Base-by-base conservation (phyloP, 192 early-diverging fungal genomes). In the Umbelopsis sp. region DNA sequence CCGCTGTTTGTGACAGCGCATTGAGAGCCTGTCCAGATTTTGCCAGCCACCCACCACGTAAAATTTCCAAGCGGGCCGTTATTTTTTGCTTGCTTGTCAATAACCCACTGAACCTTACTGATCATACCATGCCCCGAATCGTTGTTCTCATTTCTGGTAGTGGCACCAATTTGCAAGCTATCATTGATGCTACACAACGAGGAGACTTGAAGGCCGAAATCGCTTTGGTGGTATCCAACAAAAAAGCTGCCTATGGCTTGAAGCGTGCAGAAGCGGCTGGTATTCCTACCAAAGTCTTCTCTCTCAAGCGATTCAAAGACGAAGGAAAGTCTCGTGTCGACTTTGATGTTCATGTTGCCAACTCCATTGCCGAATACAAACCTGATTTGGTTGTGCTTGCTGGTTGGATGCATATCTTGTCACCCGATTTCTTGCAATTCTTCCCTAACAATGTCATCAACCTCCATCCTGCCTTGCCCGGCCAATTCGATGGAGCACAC, bases 361-460 rank as follows among this genome's bases (percentile, higher is more conserved):
- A 85, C 38, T 72, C 83, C 65, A 90, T 95, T 66, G 65, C 83
- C 17, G 81, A 77, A 24, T 82, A 85, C 49, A 73, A 77, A 26
- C 94, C 95, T 2, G 94, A 97, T 73, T 83, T 97, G 44, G 81
- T 98, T 6, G 91, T 99, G 16, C 86, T 99, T 29, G 98, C 97
- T 8, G 98, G 98, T 41, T 99, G 90, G 86, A 99, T 99, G 98
- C 98, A 97, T 78, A 99, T 99, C 71, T 86, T 99, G 36, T 94
- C 93, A 14, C 83, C 94, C 6, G 83, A 86, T 26, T 99, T 98
- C 72, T 75, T 99, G 53, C 79, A 87, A 36, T 52, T 78, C 69
- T 96, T 98, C 75, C 81, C 86, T 20, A 72, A 80, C 3, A 85
- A 84, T 47, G 84, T 99, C 66, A 94, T 99, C 78, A 99, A 99